Evolutionary conservation across 1,284 basidiomycete genomes (phyloP).

Genomic region (Trichosporon sp.): DNA sequence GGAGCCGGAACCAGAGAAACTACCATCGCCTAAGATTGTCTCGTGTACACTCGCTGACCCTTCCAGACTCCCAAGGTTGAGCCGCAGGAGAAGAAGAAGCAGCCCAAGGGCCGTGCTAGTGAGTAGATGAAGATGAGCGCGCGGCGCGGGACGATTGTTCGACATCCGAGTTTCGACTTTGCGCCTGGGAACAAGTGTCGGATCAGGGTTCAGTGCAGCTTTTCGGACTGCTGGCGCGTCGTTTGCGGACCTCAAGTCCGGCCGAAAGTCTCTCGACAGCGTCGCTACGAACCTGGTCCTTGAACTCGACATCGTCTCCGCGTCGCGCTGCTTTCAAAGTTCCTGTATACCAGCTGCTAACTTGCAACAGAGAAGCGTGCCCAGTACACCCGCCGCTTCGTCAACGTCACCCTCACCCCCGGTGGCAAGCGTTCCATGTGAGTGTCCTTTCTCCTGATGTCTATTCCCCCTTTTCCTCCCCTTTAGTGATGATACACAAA

Average conservation of each 20-base stretch:
- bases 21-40: not conserved
- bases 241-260: no score
- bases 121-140: conserved; percentile 22
- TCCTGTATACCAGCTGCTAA: not conserved
- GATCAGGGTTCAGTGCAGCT: not conserved
- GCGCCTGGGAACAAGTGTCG: no score
- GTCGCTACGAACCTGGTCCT: not conserved
- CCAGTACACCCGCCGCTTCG: conserved; percentile 63
- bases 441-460: conserved; percentile 50
- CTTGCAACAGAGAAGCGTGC: conserved; percentile 66
- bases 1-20: not conserved
- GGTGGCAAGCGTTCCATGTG: conserved; percentile 95
- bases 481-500: conserved; percentile 58
- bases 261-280: no score
- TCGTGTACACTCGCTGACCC: conserved; percentile 5
- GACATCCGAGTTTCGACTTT: not conserved
- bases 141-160: not conserved
- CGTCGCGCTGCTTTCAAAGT: not conserved
- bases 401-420: conserved; percentile 84
- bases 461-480: conserved; percentile 3
- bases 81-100: conserved; percentile 97
- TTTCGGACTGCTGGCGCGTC: not conserved
- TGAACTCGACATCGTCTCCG: not conserved
- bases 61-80: conserved; percentile 80
- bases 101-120: conserved; percentile 84